Evolutionary conservation across 2,329 filamentous ascomycete genomes (phyloP), one percentile per base, ranked within the genome.

Genomic region (Penicillium corylophilum): DNA sequence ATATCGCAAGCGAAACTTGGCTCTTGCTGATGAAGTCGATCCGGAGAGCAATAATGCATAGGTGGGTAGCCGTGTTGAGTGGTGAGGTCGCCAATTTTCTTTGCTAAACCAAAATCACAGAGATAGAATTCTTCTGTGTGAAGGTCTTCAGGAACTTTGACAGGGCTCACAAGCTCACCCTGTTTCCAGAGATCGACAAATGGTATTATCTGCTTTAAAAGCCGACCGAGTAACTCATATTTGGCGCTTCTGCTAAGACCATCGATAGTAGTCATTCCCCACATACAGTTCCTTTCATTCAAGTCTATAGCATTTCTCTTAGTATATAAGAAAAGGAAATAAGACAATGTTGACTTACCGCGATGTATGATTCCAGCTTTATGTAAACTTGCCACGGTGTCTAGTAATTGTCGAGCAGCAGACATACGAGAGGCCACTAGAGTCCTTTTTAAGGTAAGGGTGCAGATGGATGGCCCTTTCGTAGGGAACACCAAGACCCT

Each of bases 1-100:
- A 69, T 66, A 41, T 67, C 64, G 40, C 64, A 66, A 44, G 62
- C 59, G 45, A 53, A 52, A 40, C 59, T 67, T 49, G 64, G 55
- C 9, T 53, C 53, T 55, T 59, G 39, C 12, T 49, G 15, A 63
- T 64, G 28, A 29, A 29, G 28, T 29, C 28, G 28, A 29, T 29
- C 28, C 10, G 28, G 28, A 29, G 28, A 29, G 10, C 28, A 29
- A 29, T 29, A 29, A 12, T 13, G 28, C 28, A 29, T 29, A 29
- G 28, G 59, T 13, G 56, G 53, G 28, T 45, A 47, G 18, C 48
- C 54, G 3, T 23, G 29, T 50, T 42, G 55, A 35, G 41, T 50
- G 7, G 44, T 35, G 18, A 50, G 24, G 31, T 59, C 50, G 43
- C 45, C 50, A 38, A 65, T 9, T 53, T 60, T 59, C 55, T 56